Evolutionary conservation across 1,284 basidiomycete genomes (phyloP).

Genomic region (Sporisorium sorghi): DNA sequence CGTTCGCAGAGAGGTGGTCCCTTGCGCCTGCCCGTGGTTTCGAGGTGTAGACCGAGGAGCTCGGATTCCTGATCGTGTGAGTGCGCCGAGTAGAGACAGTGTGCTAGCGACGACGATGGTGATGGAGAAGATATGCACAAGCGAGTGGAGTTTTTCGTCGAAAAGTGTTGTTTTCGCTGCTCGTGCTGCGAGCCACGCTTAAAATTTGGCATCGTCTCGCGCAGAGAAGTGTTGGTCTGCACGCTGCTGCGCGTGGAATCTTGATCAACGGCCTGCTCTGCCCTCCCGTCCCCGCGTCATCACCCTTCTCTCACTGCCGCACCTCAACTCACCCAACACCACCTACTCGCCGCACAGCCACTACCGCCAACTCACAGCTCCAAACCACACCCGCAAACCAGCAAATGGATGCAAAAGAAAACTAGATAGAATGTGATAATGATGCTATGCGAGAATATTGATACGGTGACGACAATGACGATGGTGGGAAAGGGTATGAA

Average conservation of each 20-base stretch:
- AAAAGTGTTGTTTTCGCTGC: conserved; percentile 14
- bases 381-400: not conserved
- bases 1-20: too few species aligned
- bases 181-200: conserved; percentile 6
- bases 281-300: too few species aligned
- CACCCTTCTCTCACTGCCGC: not conserved
- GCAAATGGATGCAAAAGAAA: not conserved
- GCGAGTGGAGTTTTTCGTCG: not conserved
- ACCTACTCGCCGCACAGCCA: not conserved
- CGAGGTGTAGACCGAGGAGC: too few species aligned
- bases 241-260: not conserved
- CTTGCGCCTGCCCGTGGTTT: too few species aligned
- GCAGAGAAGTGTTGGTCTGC: conserved; percentile 7
- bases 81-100: not conserved
- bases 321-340: not conserved
- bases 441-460: conserved; percentile 11
- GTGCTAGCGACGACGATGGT: not conserved
- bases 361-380: not conserved
- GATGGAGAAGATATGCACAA: not conserved
- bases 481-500: not conserved
- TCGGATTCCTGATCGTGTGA: too few species aligned
- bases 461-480: not conserved
- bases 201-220: not conserved
- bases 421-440: not conserved
- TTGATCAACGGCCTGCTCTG: conserved; percentile 3